These are phyloP conservation scores for Echeveria elegans DNA, from an alignment of 164 flowering plant species.

Conservation along the genomic window DNA sequence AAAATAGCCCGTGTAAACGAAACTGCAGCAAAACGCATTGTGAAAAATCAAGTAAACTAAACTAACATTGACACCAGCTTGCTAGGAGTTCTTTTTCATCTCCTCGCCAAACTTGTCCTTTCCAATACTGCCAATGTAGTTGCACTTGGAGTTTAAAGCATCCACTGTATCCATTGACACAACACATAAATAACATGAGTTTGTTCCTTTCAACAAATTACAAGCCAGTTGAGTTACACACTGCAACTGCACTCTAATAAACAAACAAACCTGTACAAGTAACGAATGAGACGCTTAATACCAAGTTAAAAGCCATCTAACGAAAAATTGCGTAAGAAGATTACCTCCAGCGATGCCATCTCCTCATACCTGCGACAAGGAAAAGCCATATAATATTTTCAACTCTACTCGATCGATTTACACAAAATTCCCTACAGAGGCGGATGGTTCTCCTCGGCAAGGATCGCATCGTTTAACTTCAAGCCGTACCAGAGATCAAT, in stretches of 20 bases:
- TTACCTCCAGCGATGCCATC: slow-evolving; percentile 74
- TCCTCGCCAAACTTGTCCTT: slow-evolving; percentile 93
- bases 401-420: too few species aligned
- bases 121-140: slow-evolving; percentile 87
- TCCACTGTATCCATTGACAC: slow-evolving; percentile 81
- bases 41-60: slow-evolving; percentile 5
- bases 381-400: too few species aligned
- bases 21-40: too few species aligned
- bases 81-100: slow-evolving; percentile 64
- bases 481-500: slow-evolving; percentile 45
- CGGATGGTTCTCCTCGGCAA: slow-evolving; percentile 75
- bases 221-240: not conserved
- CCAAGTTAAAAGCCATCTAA: too few species aligned
- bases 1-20: too few species aligned
- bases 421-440: slow-evolving; percentile 45
- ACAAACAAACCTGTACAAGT: slow-evolving; percentile 55
- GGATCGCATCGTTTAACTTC: slow-evolving; percentile 75
- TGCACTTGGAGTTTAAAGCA: slow-evolving; percentile 92
- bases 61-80: slow-evolving; percentile 80
- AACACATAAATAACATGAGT: not conserved
- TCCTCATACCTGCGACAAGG: slow-evolving; percentile 54
- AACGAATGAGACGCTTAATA: too few species aligned
- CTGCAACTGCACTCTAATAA: too few species aligned
- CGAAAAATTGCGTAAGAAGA: too few species aligned
- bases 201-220: not conserved